Conservation (phyloP, 345 rosid species). For the Populus ilicifolia region DNA sequence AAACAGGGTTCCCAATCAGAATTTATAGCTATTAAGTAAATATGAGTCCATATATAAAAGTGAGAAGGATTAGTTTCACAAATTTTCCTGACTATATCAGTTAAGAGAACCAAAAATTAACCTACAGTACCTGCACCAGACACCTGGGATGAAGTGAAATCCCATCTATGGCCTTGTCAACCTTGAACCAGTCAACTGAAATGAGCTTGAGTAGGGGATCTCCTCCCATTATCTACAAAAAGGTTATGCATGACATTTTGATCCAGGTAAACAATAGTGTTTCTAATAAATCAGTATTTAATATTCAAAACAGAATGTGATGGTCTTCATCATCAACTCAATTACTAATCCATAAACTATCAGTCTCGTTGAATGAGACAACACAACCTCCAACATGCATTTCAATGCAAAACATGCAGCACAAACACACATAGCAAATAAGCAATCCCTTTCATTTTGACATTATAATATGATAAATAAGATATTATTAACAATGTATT, state of each 20-base stretch:
- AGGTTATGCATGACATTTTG: not conserved
- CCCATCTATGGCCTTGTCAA: slow-evolving; percentile 57
- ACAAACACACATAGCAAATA: not conserved
- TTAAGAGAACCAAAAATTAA: not conserved
- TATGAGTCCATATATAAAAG: no score
- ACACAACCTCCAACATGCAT: not conserved
- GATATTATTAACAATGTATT: not conserved
- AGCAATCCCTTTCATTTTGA: not conserved
- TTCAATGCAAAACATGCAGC: not conserved
- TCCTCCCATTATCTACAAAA: slow-evolving; percentile 74
- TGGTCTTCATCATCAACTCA: not conserved
- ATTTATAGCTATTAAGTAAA: no score
- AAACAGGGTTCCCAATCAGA: not conserved
- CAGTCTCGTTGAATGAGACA: not conserved
- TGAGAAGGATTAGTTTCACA: not conserved
- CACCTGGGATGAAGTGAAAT: slow-evolving; percentile 76
- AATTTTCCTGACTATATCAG: not conserved
- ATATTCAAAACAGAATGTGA: not conserved
- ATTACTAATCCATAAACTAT: not conserved
- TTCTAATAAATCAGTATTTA: not conserved
- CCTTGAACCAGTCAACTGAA: slow-evolving; percentile 89
- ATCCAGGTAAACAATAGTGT: not conserved
- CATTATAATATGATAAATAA: not conserved
- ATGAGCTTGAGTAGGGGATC: slow-evolving; percentile 87
- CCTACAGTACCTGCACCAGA: slow-evolving; percentile 70